phyloP scores from a whole-genome alignment of 441 rosid species.

The Cnidoscolus chayamansa region DNA sequence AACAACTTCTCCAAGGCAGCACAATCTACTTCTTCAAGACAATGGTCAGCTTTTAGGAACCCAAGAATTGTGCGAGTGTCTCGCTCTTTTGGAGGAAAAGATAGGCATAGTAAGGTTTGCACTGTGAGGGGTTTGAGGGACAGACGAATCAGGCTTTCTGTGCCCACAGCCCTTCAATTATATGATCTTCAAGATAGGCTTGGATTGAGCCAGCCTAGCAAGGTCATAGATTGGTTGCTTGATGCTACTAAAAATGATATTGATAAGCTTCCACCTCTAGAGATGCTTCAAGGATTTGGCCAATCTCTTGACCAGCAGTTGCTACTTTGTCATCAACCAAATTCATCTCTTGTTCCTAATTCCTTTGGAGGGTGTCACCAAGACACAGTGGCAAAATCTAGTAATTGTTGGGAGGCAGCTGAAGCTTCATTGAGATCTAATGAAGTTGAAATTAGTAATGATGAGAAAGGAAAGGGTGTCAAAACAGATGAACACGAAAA shows the following conservation, averaged over 20 bases:
- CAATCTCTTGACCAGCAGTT: slow-evolving; percentile 43
- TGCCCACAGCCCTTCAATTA: slow-evolving; percentile 79
- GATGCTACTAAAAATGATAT: slow-evolving; percentile 70
- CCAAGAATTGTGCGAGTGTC: slow-evolving; percentile 88
- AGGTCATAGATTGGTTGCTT: slow-evolving; percentile 88
- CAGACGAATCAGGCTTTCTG: slow-evolving; percentile 82
- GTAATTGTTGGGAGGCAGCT: slow-evolving; percentile 37
- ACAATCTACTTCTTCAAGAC: slow-evolving; percentile 55
- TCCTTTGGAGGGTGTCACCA: slow-evolving; percentile 25
- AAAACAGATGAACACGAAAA: slow-evolving; percentile 29
- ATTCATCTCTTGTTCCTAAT: slow-evolving; percentile 25
- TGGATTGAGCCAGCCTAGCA: slow-evolving; percentile 85
- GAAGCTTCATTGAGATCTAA: slow-evolving; percentile 40
- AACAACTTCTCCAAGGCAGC: slow-evolving; percentile 28
- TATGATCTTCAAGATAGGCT: slow-evolving; percentile 92
- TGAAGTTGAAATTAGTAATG: slow-evolving; percentile 18
- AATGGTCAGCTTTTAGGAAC: slow-evolving; percentile 78
- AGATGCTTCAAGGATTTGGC: slow-evolving; percentile 61
- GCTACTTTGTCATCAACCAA: slow-evolving; percentile 28
- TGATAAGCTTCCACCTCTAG: slow-evolving; percentile 86
- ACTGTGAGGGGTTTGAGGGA: slow-evolving; percentile 83
- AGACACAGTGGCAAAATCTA: slow-evolving; percentile 12
- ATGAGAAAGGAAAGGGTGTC: slow-evolving; percentile 67
- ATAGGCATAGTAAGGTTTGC: slow-evolving; percentile 93
- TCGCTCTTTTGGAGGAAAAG: slow-evolving; percentile 81